These are phyloP conservation scores for Globisporangium lucens DNA, from an alignment of 352 stramenopile species.

Conservation along the genomic window DNA sequence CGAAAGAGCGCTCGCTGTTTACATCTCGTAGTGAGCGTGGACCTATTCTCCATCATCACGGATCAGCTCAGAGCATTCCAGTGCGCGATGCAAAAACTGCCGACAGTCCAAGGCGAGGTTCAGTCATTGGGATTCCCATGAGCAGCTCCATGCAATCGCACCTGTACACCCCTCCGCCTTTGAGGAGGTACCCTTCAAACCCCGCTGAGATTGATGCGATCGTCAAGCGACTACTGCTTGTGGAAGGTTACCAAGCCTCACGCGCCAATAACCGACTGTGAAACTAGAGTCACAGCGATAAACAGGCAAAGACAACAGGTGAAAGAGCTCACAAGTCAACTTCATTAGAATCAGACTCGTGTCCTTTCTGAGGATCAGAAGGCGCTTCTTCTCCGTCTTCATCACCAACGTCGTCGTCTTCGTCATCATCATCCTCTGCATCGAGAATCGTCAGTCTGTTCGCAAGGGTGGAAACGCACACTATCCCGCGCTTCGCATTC, in stretches of 20 bases:
- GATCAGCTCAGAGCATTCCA: neutral
- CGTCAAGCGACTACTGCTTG: slow-evolving; percentile 46
- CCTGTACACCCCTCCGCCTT: neutral
- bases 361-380: neutral
- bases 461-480: slow-evolving; percentile 38
- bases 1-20: neutral
- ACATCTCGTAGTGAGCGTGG: neutral
- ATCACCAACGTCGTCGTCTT: slow-evolving; percentile 24
- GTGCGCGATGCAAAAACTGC: neutral
- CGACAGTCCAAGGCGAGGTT: slow-evolving; percentile 3
- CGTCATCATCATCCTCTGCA: slow-evolving; percentile 51
- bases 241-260: slow-evolving; percentile 45
- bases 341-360: slow-evolving; percentile 28
- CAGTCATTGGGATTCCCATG: slow-evolving; percentile 10
- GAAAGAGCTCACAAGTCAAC: slow-evolving; percentile 22
- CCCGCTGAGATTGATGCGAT: slow-evolving; percentile 40
- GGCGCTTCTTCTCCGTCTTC: slow-evolving; percentile 1
- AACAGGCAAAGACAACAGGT: neutral
- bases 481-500: slow-evolving; percentile 48
- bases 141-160: neutral
- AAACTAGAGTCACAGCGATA: neutral
- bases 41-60: neutral
- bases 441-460: slow-evolving; percentile 51
- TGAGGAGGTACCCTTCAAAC: slow-evolving; percentile 34
- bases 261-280: neutral